phyloP scores from a whole-genome alignment of 768 basidiomycete genomes.

The Russula olivacea region DNA sequence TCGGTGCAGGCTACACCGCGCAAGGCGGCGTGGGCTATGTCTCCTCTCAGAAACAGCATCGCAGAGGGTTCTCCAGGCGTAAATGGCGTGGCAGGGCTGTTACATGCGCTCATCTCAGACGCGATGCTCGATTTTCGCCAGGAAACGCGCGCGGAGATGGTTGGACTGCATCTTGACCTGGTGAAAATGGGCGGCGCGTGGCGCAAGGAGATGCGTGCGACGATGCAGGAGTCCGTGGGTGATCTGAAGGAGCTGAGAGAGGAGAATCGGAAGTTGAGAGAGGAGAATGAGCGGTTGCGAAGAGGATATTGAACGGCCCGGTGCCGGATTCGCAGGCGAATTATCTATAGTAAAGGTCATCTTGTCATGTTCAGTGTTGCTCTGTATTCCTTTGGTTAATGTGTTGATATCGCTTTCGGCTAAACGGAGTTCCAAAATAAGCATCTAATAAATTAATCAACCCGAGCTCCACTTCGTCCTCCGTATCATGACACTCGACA shows the following conservation, averaged over 20 bases:
- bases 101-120: slow-evolving; percentile 61
- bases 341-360: not conserved
- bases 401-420: too few species aligned
- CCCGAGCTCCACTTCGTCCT: not conserved
- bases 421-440: not conserved
- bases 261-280: slow-evolving; percentile 49
- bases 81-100: slow-evolving; percentile 49
- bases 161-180: slow-evolving; percentile 67
- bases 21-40: slow-evolving; percentile 32
- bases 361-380: slow-evolving; percentile 7
- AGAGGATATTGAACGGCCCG: slow-evolving; percentile 31
- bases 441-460: not conserved
- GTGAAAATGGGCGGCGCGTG: slow-evolving; percentile 64
- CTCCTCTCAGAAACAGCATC: slow-evolving; percentile 34
- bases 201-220: slow-evolving; percentile 55
- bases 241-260: slow-evolving; percentile 45
- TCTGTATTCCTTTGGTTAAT: not conserved
- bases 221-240: slow-evolving; percentile 57
- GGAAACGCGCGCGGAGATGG: slow-evolving; percentile 66
- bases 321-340: not conserved
- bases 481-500: slow-evolving; percentile 17
- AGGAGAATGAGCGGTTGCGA: slow-evolving; percentile 58
- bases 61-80: slow-evolving; percentile 37
- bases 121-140: slow-evolving; percentile 68
- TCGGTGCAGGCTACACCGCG: slow-evolving; percentile 51